Evolutionary conservation across 2,329 filamentous ascomycete species (phyloP).

Genomic region (Mycosphaerella sp.): DNA sequence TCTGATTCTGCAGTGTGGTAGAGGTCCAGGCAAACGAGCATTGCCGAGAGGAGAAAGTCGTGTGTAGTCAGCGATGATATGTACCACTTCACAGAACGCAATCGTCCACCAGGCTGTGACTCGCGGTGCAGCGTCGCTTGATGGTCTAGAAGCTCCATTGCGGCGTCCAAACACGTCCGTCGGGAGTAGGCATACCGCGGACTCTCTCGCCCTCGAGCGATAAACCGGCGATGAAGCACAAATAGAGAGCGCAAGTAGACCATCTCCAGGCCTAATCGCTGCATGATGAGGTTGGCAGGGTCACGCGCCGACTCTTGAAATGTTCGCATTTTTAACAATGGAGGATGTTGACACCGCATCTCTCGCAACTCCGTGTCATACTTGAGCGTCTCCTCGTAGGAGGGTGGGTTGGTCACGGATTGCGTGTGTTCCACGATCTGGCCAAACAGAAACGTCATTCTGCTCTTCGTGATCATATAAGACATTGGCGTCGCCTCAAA

Average conservation of each 20-base stretch:
- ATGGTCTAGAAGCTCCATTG: slow-evolving; percentile 71
- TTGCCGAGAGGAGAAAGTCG: slow-evolving; percentile 80
- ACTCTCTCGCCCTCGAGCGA: slow-evolving; percentile 70
- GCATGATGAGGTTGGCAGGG: slow-evolving; percentile 62
- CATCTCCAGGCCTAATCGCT: slow-evolving; percentile 76
- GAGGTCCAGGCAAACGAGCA: slow-evolving; percentile 76
- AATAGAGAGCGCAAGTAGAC: slow-evolving; percentile 85
- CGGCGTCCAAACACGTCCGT: slow-evolving; percentile 76
- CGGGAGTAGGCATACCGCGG: slow-evolving; percentile 78
- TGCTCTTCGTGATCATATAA: slow-evolving; percentile 70
- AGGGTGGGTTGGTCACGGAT: slow-evolving; percentile 54
- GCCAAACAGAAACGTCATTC: slow-evolving; percentile 61
- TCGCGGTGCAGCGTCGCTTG: slow-evolving; percentile 70
- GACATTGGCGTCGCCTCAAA: slow-evolving; percentile 69
- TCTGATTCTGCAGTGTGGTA: slow-evolving; percentile 57
- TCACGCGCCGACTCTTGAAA: slow-evolving; percentile 70
- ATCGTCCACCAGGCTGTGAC: slow-evolving; percentile 61
- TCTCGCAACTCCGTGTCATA: slow-evolving; percentile 53
- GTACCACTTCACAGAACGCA: slow-evolving; percentile 70
- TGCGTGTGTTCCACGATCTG: slow-evolving; percentile 61
- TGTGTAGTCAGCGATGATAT: slow-evolving; percentile 72
- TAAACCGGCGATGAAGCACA: slow-evolving; percentile 80
- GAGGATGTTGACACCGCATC: slow-evolving; percentile 61
- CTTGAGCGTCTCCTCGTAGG: slow-evolving; percentile 57
- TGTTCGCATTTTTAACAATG: slow-evolving; percentile 68